Percentiles rank a stretch among this genome's conserved stretches.
Evolutionary conservation across 257 asterid genomes (phyloP).

Genomic region (Solanum pimpinellifolium): DNA sequence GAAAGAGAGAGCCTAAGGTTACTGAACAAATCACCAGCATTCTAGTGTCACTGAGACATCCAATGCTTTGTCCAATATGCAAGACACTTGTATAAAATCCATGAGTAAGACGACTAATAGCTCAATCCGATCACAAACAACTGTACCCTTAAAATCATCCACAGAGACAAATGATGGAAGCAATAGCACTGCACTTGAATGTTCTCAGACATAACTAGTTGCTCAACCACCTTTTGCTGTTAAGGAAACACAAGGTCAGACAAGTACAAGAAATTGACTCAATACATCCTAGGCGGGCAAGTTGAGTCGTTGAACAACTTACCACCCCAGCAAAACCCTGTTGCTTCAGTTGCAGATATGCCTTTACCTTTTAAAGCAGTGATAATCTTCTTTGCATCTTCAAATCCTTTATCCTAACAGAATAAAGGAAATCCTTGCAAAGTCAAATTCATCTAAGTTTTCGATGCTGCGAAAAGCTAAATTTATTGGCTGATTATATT

Average conservation of each 20-base stretch:
- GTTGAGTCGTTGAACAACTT: not conserved
- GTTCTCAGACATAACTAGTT: conserved; percentile 23
- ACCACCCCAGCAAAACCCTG: no score
- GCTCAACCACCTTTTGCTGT: conserved; percentile 50
- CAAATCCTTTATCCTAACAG: conserved; percentile 18
- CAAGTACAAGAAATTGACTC: not conserved
- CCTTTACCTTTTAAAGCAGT: conserved; percentile 16
- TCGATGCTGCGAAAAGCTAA: no score
- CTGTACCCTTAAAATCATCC: conserved; percentile 43
- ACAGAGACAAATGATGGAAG: conserved; percentile 39
- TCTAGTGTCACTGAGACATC: not conserved
- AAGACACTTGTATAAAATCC: not conserved
- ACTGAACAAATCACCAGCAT: not conserved
- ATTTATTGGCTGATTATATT: no score
- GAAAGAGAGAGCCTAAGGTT: not conserved
- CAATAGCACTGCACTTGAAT: conserved; percentile 43
- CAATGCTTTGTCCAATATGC: not conserved
- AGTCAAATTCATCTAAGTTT: no score
- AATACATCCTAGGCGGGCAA: not conserved
- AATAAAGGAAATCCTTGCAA: not conserved
- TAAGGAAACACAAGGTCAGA: not conserved
- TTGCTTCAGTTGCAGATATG: not conserved
- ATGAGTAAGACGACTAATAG: not conserved
- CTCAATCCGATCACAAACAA: not conserved
- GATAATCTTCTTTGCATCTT: conserved; percentile 16